Evolutionary conservation across 108 stramenopile species (phyloP).

Genomic region (Thalassiosira profunda): DNA sequence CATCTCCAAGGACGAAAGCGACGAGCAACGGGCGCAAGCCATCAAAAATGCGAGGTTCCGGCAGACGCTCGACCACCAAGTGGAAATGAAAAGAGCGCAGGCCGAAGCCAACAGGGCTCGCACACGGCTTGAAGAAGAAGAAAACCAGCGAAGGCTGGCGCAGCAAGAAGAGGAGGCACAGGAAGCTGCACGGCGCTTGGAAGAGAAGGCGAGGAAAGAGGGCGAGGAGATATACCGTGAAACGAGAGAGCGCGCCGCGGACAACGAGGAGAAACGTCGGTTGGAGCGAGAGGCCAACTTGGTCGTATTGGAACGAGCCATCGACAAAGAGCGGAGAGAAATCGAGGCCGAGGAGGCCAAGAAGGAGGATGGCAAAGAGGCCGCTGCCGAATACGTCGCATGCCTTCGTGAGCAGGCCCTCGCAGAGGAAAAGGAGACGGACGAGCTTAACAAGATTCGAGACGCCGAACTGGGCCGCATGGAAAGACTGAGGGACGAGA

Average conservation of each 20-base stretch:
- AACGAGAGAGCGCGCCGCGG: conserved; percentile 16
- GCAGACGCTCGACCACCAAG: conserved; percentile 41
- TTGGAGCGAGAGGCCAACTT: conserved; percentile 37
- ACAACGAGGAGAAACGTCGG: conserved; percentile 11
- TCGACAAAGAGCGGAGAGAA: conserved; percentile 36
- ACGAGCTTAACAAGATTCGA: conserved; percentile 31
- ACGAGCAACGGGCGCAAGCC: neutral
- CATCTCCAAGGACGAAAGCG: conserved; percentile 22
- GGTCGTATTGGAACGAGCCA: conserved; percentile 41
- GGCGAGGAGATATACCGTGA: conserved; percentile 26
- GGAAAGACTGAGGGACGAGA: conserved; percentile 30
- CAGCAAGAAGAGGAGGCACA: conserved; percentile 13
- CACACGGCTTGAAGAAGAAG: conserved; percentile 37
- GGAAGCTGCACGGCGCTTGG: conserved; percentile 14
- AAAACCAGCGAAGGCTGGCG: conserved; percentile 18
- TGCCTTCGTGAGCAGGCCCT: conserved; percentile 26
- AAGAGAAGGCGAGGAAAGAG: conserved; percentile 24
- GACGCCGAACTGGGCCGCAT: conserved; percentile 36
- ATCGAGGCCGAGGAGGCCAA: conserved; percentile 39
- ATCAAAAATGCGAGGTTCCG: conserved; percentile 16
- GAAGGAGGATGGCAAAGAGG: conserved; percentile 47
- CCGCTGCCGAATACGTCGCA: conserved; percentile 18
- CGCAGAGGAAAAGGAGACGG: conserved; percentile 34
- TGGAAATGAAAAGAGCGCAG: conserved; percentile 38
- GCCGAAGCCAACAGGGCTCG: conserved; percentile 1